A percentile compares a stretch with the other conserved stretches of the same genome.
Conservation (phyloP, 1,284 basidiomycete species). For the Malassezia japonica region DNA sequence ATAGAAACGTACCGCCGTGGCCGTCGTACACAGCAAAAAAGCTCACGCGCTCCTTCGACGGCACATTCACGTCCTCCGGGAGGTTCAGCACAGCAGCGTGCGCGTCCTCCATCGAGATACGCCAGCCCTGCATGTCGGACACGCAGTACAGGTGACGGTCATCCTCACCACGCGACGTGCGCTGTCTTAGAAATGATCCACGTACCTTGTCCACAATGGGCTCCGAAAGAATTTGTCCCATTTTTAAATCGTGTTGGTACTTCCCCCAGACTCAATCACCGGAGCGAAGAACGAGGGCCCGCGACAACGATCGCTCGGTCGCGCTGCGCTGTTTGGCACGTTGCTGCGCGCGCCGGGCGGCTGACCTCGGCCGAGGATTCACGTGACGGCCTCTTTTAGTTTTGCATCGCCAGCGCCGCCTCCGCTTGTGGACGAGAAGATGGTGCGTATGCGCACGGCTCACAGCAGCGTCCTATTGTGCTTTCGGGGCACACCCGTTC, state of each 20-base stretch:
- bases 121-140: slow-evolving; percentile 99
- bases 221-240: slow-evolving; percentile 52
- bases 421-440: slow-evolving; percentile 7
- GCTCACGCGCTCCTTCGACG: slow-evolving; percentile 32
- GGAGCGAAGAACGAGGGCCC: no score
- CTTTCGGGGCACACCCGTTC: slow-evolving; percentile 85
- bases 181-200: slow-evolving; percentile 50
- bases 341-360: no score
- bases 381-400: slow-evolving; percentile 17
- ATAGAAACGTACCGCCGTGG: slow-evolving; percentile 69
- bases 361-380: slow-evolving; percentile 10
- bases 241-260: no score
- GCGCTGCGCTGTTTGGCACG: neutral
- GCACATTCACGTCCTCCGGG: slow-evolving; percentile 21
- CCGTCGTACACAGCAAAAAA: slow-evolving; percentile 98
- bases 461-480: slow-evolving; percentile 43
- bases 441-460: slow-evolving; percentile 12
- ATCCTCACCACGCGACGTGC: slow-evolving; percentile 68
- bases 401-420: slow-evolving; percentile 9
- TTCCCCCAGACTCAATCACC: no score
- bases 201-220: slow-evolving; percentile 62
- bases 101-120: slow-evolving; percentile 98
- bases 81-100: slow-evolving; percentile 66
- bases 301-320: neutral
- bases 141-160: slow-evolving; percentile 69